Evolutionary conservation across 495 filamentous ascomycete species (phyloP).

Genomic region (Echria macrotheca): DNA sequence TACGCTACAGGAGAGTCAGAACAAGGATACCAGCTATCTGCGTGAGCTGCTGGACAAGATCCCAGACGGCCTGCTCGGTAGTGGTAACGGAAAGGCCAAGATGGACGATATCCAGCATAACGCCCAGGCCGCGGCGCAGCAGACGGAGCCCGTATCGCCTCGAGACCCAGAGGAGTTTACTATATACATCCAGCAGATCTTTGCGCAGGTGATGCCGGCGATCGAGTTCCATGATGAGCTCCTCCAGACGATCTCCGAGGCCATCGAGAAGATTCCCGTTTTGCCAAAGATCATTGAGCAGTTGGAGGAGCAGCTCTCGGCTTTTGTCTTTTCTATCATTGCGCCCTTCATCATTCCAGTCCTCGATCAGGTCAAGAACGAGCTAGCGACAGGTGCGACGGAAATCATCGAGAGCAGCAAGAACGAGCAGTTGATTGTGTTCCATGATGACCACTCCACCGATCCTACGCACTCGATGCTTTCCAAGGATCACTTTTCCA

Average conservation of each 20-base stretch:
- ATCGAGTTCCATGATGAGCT: constrained; percentile 85
- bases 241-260: constrained; percentile 68
- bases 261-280: constrained; percentile 75
- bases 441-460: constrained; percentile 64
- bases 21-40: constrained; percentile 57
- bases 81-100: constrained; percentile 60
- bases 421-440: constrained; percentile 77
- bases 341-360: constrained; percentile 83
- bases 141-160: constrained; percentile 59
- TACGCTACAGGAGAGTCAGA: constrained; percentile 57
- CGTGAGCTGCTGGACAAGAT: constrained; percentile 72
- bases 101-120: constrained; percentile 62
- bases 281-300: constrained; percentile 74
- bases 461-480: constrained; percentile 96
- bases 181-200: constrained; percentile 56
- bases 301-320: constrained; percentile 68
- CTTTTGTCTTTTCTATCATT: constrained; percentile 81
- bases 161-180: constrained; percentile 73
- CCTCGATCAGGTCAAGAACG: constrained; percentile 75
- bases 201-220: constrained; percentile 73
- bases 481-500: constrained; percentile 88
- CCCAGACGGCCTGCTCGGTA: constrained; percentile 68
- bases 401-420: constrained; percentile 79
- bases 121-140: constrained; percentile 61
- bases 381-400: constrained; percentile 74